These are phyloP conservation scores for Fusarium nelsonii DNA, from an alignment of 2,329 filamentous ascomycete genomes.

Conservation along the genomic window DNA sequence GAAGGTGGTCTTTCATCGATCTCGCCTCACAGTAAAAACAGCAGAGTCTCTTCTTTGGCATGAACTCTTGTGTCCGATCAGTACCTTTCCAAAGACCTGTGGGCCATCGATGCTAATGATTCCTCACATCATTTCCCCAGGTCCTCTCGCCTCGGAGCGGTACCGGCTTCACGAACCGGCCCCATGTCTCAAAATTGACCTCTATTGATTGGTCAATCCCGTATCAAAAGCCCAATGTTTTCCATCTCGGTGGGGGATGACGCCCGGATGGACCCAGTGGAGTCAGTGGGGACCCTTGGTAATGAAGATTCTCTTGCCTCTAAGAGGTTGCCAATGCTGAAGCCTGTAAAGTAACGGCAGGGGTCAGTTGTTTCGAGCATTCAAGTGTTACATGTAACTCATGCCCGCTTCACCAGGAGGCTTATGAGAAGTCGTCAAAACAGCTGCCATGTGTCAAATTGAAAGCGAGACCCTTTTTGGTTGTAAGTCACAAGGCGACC, in stretches of 20 bases:
- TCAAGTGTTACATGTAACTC: background rate
- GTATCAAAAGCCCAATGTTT: constrained; percentile 19
- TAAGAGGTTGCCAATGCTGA: constrained; percentile 38
- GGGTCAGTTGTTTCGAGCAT: constrained; percentile 14
- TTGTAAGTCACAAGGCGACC: constrained; percentile 23
- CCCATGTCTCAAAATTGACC: constrained; percentile 41
- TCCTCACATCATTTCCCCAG: constrained; percentile 25
- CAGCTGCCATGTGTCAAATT: constrained; percentile 19
- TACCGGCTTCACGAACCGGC: constrained; percentile 28
- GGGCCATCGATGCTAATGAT: constrained; percentile 8
- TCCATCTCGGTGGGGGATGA: constrained; percentile 34
- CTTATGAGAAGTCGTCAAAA: constrained; percentile 20
- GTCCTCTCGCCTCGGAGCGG: constrained; percentile 24
- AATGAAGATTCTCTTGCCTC: constrained; percentile 39
- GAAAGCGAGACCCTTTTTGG: constrained; percentile 20
- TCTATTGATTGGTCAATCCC: constrained; percentile 34
- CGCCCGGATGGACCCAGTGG: constrained; percentile 38
- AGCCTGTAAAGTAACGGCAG: constrained; percentile 19
- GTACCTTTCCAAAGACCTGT: background rate
- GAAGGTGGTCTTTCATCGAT: background rate
- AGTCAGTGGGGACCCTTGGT: constrained; percentile 41
- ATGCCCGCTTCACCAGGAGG: constrained; percentile 8
- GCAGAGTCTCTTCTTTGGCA: background rate
- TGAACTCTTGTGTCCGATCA: background rate
- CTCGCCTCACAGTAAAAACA: background rate